Base-by-base conservation (phyloP, 2,329 filamentous ascomycete species). In the Beauveria australis region DNA sequence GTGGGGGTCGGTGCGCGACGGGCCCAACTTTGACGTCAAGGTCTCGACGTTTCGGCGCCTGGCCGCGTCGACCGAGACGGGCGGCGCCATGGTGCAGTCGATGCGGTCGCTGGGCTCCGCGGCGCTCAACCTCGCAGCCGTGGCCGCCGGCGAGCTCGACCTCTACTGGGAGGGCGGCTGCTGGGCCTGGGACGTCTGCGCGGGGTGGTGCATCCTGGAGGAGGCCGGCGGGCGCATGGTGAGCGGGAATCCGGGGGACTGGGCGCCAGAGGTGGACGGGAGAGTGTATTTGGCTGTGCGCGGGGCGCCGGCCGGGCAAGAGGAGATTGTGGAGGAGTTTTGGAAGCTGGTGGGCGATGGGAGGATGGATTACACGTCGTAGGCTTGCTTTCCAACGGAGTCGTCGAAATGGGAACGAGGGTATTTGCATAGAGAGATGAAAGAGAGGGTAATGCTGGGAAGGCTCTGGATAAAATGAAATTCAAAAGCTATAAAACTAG, bases 161-260 rank as follows among this genome's bases (percentile, higher is more conserved):
- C 67, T 84, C 24, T 93, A 91, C 71, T 93, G 89, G 89, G 89
- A 93, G 74, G 89, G 87, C 43, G 89, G 90, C 0, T 91, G 88
- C 72, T 93, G 89, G 83, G 88, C 89, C 1, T 93, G 89, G 89
- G 89, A 93, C 71, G 89, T 93, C 2, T 90, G 88, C 69, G 90
- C 90, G 5, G 89, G 86, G 0, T 92, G 89, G 89, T 85, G 87
- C 61, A 87, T 93, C 63, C 75, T 93, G 28, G 75, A 77, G 33
- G 89, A 93, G 76, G 88, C 89, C 0, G 90, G 89, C 0, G 89
- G 89, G 0, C 76, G 83, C 56, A 84, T 93, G 77, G 88, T 81
- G 8, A 81, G 87, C 69, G 88, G 85, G 5, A 92, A 92, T 70
- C 85, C 88, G 0, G 89, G 88, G 0, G 81, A 82, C 60, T 92